These are phyloP conservation scores for Plasmodium adleri DNA, from an alignment of 169 alveolate genomes.

Conservation along the genomic window DNA sequence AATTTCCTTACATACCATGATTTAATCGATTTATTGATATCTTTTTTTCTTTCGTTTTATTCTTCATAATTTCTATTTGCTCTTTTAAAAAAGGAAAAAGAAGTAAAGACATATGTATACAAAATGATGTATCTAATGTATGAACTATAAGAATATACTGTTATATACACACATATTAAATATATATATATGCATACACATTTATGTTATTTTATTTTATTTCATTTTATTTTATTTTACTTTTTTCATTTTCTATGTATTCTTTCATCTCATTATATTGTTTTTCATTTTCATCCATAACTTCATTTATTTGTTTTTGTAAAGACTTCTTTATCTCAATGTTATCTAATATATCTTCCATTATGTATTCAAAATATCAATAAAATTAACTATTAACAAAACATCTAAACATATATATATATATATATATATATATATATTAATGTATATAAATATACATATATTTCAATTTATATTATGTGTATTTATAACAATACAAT, in stretches of 20 bases:
- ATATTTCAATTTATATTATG: no score
- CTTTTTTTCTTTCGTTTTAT: conserved; percentile 57
- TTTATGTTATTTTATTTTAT: neutral
- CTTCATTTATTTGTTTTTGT: conserved; percentile 47
- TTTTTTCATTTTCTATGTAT: conserved; percentile 66
- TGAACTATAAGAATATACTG: no score
- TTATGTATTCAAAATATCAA: neutral
- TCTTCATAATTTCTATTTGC: conserved; percentile 61
- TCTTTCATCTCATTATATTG: conserved; percentile 68
- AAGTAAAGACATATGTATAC: neutral
- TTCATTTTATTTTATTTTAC: conserved; percentile 9
- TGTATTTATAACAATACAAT: no score
- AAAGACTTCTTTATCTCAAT: conserved; percentile 42
- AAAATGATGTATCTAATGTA: no score
- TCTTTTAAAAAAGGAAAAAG: conserved; percentile 18
- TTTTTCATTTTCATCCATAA: conserved; percentile 49
- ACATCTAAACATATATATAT: no score
- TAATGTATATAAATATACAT: no score
- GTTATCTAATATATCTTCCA: conserved; percentile 51
- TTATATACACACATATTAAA: no score
- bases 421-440: no score
- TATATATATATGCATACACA: neutral
- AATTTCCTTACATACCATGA: conserved; percentile 27
- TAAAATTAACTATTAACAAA: no score
- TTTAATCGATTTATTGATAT: conserved; percentile 60